Conservation (phyloP, 495 filamentous ascomycete genomes). For the Aspergillus mulundensis region DNA sequence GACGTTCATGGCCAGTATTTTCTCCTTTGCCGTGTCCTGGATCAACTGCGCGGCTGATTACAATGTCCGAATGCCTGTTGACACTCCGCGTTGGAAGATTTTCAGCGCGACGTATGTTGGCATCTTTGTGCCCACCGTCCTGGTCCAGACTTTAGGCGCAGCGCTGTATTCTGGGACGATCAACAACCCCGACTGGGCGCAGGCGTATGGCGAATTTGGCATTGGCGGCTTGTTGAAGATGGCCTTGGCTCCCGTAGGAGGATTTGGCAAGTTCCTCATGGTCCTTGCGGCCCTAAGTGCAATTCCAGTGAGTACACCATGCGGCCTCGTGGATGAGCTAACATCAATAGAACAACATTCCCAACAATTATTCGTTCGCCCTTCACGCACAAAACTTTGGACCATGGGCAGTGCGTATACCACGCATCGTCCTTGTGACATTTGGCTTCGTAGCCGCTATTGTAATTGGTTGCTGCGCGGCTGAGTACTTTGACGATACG, state of each 20-base stretch:
- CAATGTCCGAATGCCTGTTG: conserved; percentile 60
- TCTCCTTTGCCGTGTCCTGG: conserved; percentile 63
- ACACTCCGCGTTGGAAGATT: conserved; percentile 45
- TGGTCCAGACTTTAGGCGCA: conserved; percentile 63
- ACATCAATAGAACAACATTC: conserved; percentile 24
- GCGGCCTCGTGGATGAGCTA: not conserved
- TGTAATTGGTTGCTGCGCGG: conserved; percentile 24
- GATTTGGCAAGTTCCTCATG: conserved; percentile 37
- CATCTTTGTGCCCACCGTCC: conserved; percentile 56
- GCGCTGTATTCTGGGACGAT: conserved; percentile 56
- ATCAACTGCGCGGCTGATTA: conserved; percentile 63
- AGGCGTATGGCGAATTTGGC: conserved; percentile 49
- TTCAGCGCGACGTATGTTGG: conserved; percentile 62
- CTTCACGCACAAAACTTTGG: conserved; percentile 33
- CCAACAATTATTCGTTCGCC: conserved; percentile 29
- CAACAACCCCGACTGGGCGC: conserved; percentile 38
- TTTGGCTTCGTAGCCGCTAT: conserved; percentile 23
- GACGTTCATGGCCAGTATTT: conserved; percentile 59
- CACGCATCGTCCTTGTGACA: conserved; percentile 26
- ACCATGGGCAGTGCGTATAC: conserved; percentile 30
- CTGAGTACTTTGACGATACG: conserved; percentile 23
- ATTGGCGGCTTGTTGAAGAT: conserved; percentile 58
- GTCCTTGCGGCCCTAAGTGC: conserved; percentile 33
- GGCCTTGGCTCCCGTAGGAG: conserved; percentile 48
- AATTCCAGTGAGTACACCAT: conserved; percentile 24